Percentiles rank a stretch among this genome's conserved stretches.
These are phyloP conservation scores for Escallonia herrerae DNA, from an alignment of 129 eudicot species.

Conservation along the genomic window DNA sequence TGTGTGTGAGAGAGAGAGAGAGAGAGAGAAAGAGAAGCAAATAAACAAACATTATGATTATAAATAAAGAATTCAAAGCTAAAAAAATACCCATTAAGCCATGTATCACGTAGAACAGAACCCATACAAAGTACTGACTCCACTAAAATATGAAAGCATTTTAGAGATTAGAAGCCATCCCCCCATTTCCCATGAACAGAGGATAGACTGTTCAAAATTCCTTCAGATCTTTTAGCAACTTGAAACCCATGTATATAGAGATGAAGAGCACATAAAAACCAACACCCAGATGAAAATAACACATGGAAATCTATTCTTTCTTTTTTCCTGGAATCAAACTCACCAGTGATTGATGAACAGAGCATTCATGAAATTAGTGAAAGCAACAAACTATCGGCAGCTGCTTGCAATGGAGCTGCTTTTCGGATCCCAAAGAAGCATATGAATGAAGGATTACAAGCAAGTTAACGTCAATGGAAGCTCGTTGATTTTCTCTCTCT, in stretches of 20 bases:
- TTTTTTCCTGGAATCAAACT: not conserved
- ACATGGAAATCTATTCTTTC: not conserved
- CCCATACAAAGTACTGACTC: not conserved
- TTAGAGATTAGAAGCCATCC: too few species aligned
- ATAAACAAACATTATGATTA: not conserved
- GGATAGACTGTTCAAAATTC: not conserved
- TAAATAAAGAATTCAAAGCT: not conserved
- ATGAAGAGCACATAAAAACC: not conserved
- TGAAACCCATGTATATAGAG: not conserved
- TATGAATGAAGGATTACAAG: too few species aligned
- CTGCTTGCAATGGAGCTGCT: too few species aligned
- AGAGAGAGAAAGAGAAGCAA: not conserved
- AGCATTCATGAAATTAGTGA: not conserved
- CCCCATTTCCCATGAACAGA: not conserved
- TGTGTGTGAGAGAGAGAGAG: too few species aligned
- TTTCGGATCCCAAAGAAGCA: too few species aligned
- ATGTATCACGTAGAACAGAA: not conserved
- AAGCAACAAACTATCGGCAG: not conserved
- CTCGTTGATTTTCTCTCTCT: not conserved
- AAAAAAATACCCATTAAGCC: conserved; percentile 1
- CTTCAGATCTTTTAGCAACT: too few species aligned
- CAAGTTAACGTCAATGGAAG: too few species aligned
- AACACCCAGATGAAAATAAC: not conserved
- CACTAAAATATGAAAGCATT: too few species aligned
- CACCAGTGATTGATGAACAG: not conserved